Evolutionary conservation across 139 green algal species (phyloP).

Genomic region (Chlamydomonas sphaeroides): DNA sequence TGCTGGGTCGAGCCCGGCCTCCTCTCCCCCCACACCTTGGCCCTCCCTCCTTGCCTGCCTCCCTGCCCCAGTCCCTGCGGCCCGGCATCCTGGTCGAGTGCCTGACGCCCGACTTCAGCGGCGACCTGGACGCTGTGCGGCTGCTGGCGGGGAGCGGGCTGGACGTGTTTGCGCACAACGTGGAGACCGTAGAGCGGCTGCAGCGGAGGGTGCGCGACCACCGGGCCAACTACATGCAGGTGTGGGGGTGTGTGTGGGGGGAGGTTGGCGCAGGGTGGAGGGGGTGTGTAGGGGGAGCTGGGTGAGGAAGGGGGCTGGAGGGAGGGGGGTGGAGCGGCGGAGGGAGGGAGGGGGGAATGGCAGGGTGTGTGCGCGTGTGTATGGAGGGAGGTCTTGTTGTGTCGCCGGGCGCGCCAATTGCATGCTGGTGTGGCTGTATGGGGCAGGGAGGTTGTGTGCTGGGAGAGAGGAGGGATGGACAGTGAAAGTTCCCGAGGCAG

Average conservation of each 20-base stretch:
- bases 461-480: too few species aligned
- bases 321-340: background rate
- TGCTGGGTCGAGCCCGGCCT: too few species aligned
- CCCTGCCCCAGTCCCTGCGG: slow-evolving; percentile 52
- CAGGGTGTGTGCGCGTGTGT: too few species aligned
- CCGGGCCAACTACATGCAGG: slow-evolving; percentile 88
- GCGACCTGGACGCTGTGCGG: slow-evolving; percentile 79
- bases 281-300: background rate
- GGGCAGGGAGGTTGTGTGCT: too few species aligned
- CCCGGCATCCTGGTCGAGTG: slow-evolving; percentile 91
- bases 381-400: too few species aligned
- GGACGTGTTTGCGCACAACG: slow-evolving; percentile 99
- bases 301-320: too few species aligned
- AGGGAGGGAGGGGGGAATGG: background rate
- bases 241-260: slow-evolving; percentile 28
- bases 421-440: too few species aligned
- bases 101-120: slow-evolving; percentile 92
- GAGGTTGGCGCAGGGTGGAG: background rate
- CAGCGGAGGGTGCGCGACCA: slow-evolving; percentile 87
- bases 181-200: slow-evolving; percentile 95
- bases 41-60: too few species aligned
- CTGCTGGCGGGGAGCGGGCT: slow-evolving; percentile 75
- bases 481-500: too few species aligned
- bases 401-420: too few species aligned
- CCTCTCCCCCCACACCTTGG: too few species aligned